Conservation (phyloP, 2,329 filamentous ascomycete genomes). For the Stagonosporopsis rhizophila region DNA sequence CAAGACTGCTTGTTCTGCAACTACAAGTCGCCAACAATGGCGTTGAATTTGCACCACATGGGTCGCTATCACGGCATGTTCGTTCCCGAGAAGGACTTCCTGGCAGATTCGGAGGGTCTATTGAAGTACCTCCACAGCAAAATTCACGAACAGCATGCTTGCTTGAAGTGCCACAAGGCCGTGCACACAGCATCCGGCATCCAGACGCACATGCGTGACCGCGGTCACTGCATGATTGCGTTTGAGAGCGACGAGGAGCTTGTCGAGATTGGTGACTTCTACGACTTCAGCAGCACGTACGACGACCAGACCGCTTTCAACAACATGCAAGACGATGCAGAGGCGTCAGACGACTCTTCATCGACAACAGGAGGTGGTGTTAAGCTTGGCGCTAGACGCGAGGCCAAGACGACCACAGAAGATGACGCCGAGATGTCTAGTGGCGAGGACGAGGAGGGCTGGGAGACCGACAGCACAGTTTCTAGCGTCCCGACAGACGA, state of each 20-base stretch:
- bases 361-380: conserved; percentile 63
- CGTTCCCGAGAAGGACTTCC: conserved; percentile 85
- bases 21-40: conserved; percentile 75
- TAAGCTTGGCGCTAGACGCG: conserved; percentile 71
- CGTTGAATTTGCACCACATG: conserved; percentile 89
- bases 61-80: conserved; percentile 93
- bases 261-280: conserved; percentile 93
- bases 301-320: conserved; percentile 75
- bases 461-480: conserved; percentile 91
- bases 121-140: conserved; percentile 80
- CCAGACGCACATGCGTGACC: conserved; percentile 97
- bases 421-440: conserved; percentile 51
- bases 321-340: conserved; percentile 55
- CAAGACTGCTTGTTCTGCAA: conserved; percentile 88
- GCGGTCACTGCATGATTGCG: conserved; percentile 95
- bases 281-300: conserved; percentile 96
- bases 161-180: conserved; percentile 84
- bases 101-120: conserved; percentile 83
- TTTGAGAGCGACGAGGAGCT: conserved; percentile 89
- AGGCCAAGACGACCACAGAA: conserved; percentile 50
- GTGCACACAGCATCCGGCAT: conserved; percentile 80
- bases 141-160: conserved; percentile 81
- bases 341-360: conserved; percentile 56
- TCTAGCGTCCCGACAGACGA: conserved; percentile 89
- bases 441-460: conserved; percentile 75